These are phyloP conservation scores for Tolypocladium guangdongense DNA, from an alignment of 2,329 filamentous ascomycete genomes.

Conservation along the genomic window DNA sequence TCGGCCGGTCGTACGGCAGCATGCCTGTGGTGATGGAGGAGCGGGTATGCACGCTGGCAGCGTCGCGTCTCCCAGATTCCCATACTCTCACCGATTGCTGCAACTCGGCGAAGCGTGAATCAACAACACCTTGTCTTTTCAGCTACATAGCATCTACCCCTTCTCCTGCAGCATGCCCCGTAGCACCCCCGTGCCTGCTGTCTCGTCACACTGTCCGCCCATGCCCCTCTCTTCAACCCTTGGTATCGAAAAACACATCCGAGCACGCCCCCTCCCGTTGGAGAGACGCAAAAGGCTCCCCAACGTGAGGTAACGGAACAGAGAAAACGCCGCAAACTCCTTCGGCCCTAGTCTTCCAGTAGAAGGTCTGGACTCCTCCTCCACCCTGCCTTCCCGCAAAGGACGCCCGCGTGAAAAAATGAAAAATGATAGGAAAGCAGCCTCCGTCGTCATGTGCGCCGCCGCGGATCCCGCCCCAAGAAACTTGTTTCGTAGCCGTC, in stretches of 20 bases:
- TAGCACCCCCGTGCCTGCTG: neutral
- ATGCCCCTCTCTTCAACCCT: neutral
- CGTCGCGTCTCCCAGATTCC: neutral
- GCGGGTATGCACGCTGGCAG: neutral
- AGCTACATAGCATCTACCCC: neutral
- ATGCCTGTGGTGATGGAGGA: neutral
- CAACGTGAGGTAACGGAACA: neutral
- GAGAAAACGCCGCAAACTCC: neutral
- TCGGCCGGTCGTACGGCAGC: neutral
- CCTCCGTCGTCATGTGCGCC: neutral
- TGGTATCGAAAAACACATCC: neutral
- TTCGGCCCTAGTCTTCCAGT: neutral
- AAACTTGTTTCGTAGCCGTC: constrained; percentile 4
- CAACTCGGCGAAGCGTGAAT: neutral
- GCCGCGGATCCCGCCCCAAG: neutral
- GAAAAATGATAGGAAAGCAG: neutral
- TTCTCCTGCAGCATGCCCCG: neutral
- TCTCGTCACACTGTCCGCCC: neutral
- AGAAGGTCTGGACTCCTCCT: too few relatives aligned
- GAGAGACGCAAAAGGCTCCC: neutral
- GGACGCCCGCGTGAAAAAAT: neutral
- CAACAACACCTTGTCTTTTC: neutral
- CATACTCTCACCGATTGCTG: neutral
- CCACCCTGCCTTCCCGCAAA: neutral
- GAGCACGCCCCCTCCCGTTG: neutral